phyloP scores from a whole-genome alignment of 768 basidiomycete species.

The Tephrocybe rancida region DNA sequence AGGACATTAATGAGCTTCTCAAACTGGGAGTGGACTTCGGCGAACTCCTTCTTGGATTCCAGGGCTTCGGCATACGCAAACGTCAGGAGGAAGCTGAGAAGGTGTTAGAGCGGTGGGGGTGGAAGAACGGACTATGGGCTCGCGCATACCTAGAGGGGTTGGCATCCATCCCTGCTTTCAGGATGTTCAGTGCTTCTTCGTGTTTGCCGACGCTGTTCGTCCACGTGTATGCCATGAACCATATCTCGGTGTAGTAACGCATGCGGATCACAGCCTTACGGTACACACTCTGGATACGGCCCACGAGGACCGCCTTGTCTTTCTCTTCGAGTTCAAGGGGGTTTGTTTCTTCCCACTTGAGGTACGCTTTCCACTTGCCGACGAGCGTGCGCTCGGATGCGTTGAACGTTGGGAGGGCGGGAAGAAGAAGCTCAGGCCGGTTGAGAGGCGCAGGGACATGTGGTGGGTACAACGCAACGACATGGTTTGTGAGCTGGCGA shows the following conservation, averaged over 20 bases:
- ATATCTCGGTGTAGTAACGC: constrained; percentile 94
- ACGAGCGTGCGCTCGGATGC: constrained; percentile 72
- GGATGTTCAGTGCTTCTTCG: constrained; percentile 80
- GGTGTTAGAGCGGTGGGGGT: neutral
- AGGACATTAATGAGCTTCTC: constrained; percentile 73
- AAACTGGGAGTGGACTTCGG: constrained; percentile 72
- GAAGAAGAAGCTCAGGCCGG: constrained; percentile 60
- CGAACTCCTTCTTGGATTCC: constrained; percentile 55
- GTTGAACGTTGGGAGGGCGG: constrained; percentile 73
- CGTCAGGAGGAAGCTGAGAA: constrained; percentile 78
- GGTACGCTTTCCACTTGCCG: constrained; percentile 88
- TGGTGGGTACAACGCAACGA: constrained; percentile 60
- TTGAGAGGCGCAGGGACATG: constrained; percentile 29
- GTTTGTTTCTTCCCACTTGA: constrained; percentile 96
- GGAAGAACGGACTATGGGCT: neutral
- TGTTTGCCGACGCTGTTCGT: constrained; percentile 70
- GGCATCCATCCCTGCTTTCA: constrained; percentile 86
- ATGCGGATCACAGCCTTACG: constrained; percentile 89
- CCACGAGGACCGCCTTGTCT: constrained; percentile 66
- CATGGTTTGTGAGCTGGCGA: constrained; percentile 74
- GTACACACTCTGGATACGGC: constrained; percentile 80
- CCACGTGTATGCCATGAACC: constrained; percentile 94
- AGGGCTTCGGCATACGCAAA: constrained; percentile 85
- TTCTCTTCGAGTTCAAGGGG: constrained; percentile 91
- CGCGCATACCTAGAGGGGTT: constrained; percentile 72